These are phyloP conservation scores for Elasticomyces elasticus DNA, from an alignment of 495 filamentous ascomycete species.

Conservation along the genomic window DNA sequence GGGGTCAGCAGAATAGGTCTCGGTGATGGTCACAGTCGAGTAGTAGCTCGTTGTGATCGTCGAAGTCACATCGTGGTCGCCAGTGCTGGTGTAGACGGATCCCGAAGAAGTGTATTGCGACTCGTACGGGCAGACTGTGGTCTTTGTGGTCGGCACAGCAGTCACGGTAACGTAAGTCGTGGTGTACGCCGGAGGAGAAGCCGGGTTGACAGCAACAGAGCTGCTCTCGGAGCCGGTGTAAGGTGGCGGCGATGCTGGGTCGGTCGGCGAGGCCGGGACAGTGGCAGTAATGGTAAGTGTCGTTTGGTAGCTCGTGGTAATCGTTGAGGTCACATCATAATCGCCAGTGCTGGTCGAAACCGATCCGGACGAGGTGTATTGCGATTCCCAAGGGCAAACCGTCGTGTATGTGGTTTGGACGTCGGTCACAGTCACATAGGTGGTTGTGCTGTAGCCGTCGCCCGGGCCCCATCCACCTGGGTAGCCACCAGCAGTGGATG, in stretches of 20 bases:
- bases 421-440: constrained; percentile 1
- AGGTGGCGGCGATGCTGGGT: too few species aligned
- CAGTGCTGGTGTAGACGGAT: not conserved
- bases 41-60: not conserved
- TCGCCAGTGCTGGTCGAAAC: not conserved
- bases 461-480: not conserved
- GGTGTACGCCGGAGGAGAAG: not conserved
- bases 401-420: not conserved
- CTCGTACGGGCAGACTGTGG: not conserved
- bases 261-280: not conserved
- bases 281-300: not conserved
- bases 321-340: not conserved
- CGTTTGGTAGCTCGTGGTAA: not conserved
- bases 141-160: not conserved
- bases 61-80: not conserved
- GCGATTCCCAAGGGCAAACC: not conserved
- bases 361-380: not conserved
- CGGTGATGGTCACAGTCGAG: not conserved
- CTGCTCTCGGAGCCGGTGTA: not conserved
- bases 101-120: not conserved
- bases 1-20: not conserved
- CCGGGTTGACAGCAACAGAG: not conserved
- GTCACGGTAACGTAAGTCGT: not conserved
- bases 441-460: not conserved
- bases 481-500: not conserved